phyloP scores from a whole-genome alignment of 768 basidiomycete species.

The Suillus hirtellus region DNA sequence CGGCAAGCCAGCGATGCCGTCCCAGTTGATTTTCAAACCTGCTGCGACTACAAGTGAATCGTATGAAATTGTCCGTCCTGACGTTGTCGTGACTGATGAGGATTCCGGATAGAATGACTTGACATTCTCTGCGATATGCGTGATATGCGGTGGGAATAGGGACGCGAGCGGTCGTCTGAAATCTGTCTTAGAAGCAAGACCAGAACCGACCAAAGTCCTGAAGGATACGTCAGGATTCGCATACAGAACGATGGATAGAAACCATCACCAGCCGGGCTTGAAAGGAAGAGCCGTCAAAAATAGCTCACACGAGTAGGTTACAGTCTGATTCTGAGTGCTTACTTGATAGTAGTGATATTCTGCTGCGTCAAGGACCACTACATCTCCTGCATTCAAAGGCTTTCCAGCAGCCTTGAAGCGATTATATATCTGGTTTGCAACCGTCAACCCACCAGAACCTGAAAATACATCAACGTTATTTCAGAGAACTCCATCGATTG shows the following conservation, averaged over 20 bases:
- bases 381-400: slow-evolving; percentile 68
- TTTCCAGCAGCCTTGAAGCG: slow-evolving; percentile 73
- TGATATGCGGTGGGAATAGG: slow-evolving; percentile 74
- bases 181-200: slow-evolving; percentile 68
- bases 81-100: slow-evolving; percentile 71
- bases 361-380: slow-evolving; percentile 83
- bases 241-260: background rate
- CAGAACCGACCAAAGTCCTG: slow-evolving; percentile 93
- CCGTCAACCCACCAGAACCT: slow-evolving; percentile 83
- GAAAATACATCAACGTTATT: slow-evolving; percentile 14
- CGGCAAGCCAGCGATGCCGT: slow-evolving; percentile 70
- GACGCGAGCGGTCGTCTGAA: slow-evolving; percentile 65
- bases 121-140: slow-evolving; percentile 70
- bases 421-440: slow-evolving; percentile 86
- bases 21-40: slow-evolving; percentile 87
- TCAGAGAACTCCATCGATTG: background rate
- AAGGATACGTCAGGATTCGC: background rate
- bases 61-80: slow-evolving; percentile 73
- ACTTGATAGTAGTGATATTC: slow-evolving; percentile 87
- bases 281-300: slow-evolving; percentile 11
- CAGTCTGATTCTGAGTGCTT: slow-evolving; percentile 18
- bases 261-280: slow-evolving; percentile 83
- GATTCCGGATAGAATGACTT: slow-evolving; percentile 71
- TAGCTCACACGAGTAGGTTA: background rate
- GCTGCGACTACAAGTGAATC: slow-evolving; percentile 88